These are phyloP conservation scores for Codiaeum variegatum DNA, from an alignment of 441 rosid genomes.

Conservation along the genomic window DNA sequence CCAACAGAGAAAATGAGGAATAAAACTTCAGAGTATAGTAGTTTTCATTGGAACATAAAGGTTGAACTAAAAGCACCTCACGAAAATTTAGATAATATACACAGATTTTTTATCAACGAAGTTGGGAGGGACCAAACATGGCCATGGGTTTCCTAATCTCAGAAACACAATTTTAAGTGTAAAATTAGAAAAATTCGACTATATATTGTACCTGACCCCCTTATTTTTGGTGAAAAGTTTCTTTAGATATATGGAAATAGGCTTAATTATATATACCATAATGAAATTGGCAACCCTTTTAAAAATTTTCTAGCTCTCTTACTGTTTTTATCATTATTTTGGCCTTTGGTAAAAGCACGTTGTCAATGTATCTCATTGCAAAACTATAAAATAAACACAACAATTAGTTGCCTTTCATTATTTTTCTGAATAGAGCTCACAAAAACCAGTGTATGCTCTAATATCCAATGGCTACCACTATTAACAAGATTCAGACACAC, in stretches of 20 bases:
- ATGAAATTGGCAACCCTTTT: too few species aligned
- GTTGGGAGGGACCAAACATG: too few species aligned
- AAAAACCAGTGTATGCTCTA: not conserved
- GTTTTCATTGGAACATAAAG: not conserved
- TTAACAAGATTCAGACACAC: not conserved
- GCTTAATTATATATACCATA: too few species aligned
- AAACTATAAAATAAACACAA: not conserved
- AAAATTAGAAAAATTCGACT: too few species aligned
- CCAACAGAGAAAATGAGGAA: not conserved
- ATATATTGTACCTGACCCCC: too few species aligned
- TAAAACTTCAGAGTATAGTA: not conserved
- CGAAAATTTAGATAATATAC: not conserved
- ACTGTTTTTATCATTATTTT: not conserved
- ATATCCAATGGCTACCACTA: not conserved
- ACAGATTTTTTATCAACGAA: not conserved
- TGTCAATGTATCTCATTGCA: not conserved
- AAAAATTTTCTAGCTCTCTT: too few species aligned
- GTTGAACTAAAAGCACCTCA: not conserved
- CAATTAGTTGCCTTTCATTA: not conserved
- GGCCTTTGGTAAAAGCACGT: not conserved
- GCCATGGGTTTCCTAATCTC: too few species aligned
- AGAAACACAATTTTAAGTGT: too few species aligned
- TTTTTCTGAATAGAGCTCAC: not conserved
- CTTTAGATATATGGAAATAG: too few species aligned
- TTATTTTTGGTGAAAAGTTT: too few species aligned